Percentiles rank a stretch among this genome's conserved stretches.
Evolutionary conservation across 1,284 basidiomycete genomes (phyloP).

Genomic region (Cryptococcus floricola): DNA sequence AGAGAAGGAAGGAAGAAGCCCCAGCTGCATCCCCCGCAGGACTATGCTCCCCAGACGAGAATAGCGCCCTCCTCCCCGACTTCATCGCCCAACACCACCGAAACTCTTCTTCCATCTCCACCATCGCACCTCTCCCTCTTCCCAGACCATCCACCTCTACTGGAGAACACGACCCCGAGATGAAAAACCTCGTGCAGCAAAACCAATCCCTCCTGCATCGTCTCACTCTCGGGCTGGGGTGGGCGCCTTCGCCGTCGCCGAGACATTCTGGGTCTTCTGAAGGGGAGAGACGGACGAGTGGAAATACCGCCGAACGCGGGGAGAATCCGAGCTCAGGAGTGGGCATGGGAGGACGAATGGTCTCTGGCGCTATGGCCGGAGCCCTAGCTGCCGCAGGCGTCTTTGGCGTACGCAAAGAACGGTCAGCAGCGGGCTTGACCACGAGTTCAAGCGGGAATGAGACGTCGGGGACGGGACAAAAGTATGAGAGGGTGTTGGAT

Average conservation of each 20-base stretch:
- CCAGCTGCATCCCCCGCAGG: not conserved
- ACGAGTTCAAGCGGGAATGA: not conserved
- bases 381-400: slow-evolving; percentile 2
- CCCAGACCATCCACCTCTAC: not conserved
- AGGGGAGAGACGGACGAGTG: slow-evolving; percentile 1
- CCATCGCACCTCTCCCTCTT: not conserved
- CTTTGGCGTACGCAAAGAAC: not conserved
- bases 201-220: slow-evolving; percentile 20
- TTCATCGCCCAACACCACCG: slow-evolving; percentile 20
- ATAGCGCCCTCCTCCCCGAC: slow-evolving; percentile 18
- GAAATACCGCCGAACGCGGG: slow-evolving; percentile 20
- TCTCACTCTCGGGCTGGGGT: slow-evolving; percentile 16
- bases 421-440: not conserved
- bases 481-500: slow-evolving; percentile 11
- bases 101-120: slow-evolving; percentile 6
- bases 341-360: slow-evolving; percentile 1
- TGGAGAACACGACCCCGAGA: slow-evolving; percentile 10
- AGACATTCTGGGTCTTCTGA: not conserved
- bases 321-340: not conserved
- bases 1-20: not conserved
- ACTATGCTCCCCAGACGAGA: slow-evolving; percentile 11
- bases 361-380: slow-evolving; percentile 2
- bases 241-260: slow-evolving; percentile 2
- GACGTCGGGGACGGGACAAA: not conserved
- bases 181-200: slow-evolving; percentile 5